Base-by-base conservation (phyloP, 805 yeast species). In the Teunomyces kruisii region DNA sequence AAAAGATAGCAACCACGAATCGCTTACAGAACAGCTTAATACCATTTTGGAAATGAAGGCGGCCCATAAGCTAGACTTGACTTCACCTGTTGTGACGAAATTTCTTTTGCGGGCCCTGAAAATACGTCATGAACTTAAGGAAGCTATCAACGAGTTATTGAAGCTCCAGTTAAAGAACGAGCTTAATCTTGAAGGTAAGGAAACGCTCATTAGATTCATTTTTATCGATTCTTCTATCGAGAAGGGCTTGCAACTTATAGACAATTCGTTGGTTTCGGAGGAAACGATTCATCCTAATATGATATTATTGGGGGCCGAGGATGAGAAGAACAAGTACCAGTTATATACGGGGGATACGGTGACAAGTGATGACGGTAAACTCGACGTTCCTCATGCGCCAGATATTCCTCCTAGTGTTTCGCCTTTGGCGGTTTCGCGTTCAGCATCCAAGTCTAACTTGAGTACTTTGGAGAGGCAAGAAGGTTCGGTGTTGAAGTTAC, bases 131-230 rank as follows among this genome's bases (percentile, higher is more conserved):
- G 65, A 68, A 42, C 53, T 72, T 40, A 57, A 56, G 42, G 55
- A 54, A 14, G 61, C 72, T 0, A 64, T 70, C 49, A 77, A 75
- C 49, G 80, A 79, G 42, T 65, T 88, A 52, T 75, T 83, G 56
- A 74, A 75, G 40, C 72, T 83, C 47, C 81, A 86, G 56, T 70
- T 75, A 40, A 68, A 75, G 29, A 76, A 75, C 32, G 75, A 78
- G 49, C 69, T 88, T 50, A 81, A 78, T 17, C 49, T 80, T 9
- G 83, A 83, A 52, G 95, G 90, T 29, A 86, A 87, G 60, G 96
- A 89, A 59, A 76, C 86, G 14, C 67, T 88, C 33, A 70, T 89
- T 27, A 70, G 91, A 51, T 74, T 88, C 46, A 74, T 84, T 39
- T 79, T 84, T 45, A 70, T 88, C 53, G 90, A 86, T 55, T 79